These are phyloP conservation scores for Populus pruinosa DNA, from an alignment of 345 rosid species.

Conservation along the genomic window DNA sequence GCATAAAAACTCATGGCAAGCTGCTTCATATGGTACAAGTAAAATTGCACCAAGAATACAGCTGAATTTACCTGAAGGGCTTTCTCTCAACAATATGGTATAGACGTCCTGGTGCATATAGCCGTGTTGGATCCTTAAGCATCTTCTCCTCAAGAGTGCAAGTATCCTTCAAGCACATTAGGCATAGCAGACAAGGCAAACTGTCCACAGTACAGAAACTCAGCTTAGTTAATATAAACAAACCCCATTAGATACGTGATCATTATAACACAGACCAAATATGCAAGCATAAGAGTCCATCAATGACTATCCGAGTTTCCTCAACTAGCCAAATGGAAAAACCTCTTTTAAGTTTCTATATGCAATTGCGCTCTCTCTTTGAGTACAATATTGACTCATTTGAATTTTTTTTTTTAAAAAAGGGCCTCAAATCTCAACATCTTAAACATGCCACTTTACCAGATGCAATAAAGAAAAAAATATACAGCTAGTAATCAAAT, in stretches of 20 bases:
- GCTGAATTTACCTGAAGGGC: conserved; percentile 58
- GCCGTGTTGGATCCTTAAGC: conserved; percentile 81
- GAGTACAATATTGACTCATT: not conserved
- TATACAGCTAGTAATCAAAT: conserved; percentile 11
- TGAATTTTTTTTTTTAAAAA: not conserved
- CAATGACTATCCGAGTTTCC: not conserved
- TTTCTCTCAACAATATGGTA: conserved; percentile 89
- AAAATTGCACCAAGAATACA: not conserved
- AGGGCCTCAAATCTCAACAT: not conserved
- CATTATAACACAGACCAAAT: not conserved
- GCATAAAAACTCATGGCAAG: not conserved
- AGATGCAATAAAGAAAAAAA: not conserved
- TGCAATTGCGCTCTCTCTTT: not conserved
- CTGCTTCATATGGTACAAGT: not conserved
- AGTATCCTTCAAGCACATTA: conserved; percentile 89
- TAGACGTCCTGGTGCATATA: conserved; percentile 91
- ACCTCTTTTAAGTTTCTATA: not conserved
- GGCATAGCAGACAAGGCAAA: conserved; percentile 85
- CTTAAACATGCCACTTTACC: not conserved
- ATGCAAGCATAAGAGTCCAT: not conserved
- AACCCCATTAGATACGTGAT: not conserved
- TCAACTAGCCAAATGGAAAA: not conserved
- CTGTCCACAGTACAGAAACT: conserved; percentile 42
- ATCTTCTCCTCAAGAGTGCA: conserved; percentile 73
- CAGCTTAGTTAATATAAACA: conserved; percentile 2